These are phyloP conservation scores for Melocanna baccifera DNA, from an alignment of 176 grass and related monocot species.

Conservation along the genomic window DNA sequence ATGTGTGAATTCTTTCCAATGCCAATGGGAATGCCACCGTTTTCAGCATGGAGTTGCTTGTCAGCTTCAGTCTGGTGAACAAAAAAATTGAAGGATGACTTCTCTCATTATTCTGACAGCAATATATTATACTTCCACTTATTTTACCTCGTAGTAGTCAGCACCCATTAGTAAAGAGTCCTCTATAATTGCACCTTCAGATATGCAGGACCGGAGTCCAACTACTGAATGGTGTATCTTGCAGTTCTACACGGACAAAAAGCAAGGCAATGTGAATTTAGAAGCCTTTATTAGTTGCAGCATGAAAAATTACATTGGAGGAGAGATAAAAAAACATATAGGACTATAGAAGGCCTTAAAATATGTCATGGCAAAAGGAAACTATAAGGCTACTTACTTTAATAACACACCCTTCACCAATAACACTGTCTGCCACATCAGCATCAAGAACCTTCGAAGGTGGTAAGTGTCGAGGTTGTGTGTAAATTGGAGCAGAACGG, in stretches of 20 bases:
- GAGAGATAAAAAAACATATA: background rate
- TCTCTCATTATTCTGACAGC: conserved; percentile 5
- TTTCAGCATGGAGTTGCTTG: conserved; percentile 62
- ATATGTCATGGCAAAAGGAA: background rate
- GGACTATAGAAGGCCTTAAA: background rate
- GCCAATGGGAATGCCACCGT: conserved; percentile 85
- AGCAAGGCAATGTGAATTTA: background rate
- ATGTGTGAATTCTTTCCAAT: conserved; percentile 84
- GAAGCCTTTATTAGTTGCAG: background rate
- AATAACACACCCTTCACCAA: conserved; percentile 95
- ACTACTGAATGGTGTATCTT: conserved; percentile 96
- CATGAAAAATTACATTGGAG: conserved; percentile 23
- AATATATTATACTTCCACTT: conserved; percentile 23
- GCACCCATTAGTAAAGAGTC: conserved; percentile 96
- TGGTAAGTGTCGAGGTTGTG: conserved; percentile 89
- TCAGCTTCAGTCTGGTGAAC: conserved; percentile 71
- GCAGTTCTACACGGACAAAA: conserved; percentile 60
- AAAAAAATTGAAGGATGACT: background rate
- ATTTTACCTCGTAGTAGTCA: conserved; percentile 94
- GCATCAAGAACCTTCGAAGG: conserved; percentile 97
- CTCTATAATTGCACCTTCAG: conserved; percentile 92
- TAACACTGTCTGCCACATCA: conserved; percentile 92
- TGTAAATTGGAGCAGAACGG: conserved; percentile 93
- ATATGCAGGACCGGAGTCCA: conserved; percentile 92
- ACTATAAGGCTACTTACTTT: conserved; percentile 57